Percentiles rank a stretch among this genome's conserved stretches.
Evolutionary conservation across 768 basidiomycete species (phyloP).

Genomic region (Leucocoprinus leucothites): DNA sequence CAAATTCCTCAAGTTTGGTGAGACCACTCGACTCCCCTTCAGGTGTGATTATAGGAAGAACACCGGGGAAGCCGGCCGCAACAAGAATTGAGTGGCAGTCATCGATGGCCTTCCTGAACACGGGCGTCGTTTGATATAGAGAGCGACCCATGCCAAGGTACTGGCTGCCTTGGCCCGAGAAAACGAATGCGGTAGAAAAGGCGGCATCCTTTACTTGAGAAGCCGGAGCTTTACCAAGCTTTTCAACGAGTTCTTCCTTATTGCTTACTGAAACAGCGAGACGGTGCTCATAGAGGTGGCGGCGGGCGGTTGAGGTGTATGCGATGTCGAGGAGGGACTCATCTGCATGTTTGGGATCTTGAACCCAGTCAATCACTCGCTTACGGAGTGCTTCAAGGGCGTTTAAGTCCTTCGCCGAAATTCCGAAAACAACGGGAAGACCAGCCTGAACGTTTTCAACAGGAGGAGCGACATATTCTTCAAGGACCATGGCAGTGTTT

Average conservation of each 20-base stretch:
- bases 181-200: constrained; percentile 53
- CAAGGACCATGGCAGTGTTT: constrained; percentile 58
- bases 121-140: constrained; percentile 46
- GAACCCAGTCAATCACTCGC: constrained; percentile 47
- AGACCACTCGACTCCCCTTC: constrained; percentile 9
- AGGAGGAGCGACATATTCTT: constrained; percentile 34
- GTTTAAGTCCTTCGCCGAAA: constrained; percentile 55
- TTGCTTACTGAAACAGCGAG: constrained; percentile 43
- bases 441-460: not conserved
- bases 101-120: constrained; percentile 54
- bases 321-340: constrained; percentile 44
- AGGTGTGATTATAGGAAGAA: constrained; percentile 41
- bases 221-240: constrained; percentile 34
- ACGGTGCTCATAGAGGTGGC: constrained; percentile 52
- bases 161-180: constrained; percentile 72
- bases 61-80: constrained; percentile 46
- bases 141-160: constrained; percentile 59
- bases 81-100: constrained; percentile 52
- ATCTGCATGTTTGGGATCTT: constrained; percentile 17
- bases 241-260: constrained; percentile 42
- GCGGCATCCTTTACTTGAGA: constrained; percentile 23
- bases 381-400: constrained; percentile 46
- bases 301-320: constrained; percentile 65
- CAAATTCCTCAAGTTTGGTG: constrained; percentile 30
- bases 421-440: constrained; percentile 43